Evolutionary conservation across 2,329 filamentous ascomycete genomes (phyloP), one percentile per base, ranked within the genome.

Genomic region (Arthroderma sp.): DNA sequence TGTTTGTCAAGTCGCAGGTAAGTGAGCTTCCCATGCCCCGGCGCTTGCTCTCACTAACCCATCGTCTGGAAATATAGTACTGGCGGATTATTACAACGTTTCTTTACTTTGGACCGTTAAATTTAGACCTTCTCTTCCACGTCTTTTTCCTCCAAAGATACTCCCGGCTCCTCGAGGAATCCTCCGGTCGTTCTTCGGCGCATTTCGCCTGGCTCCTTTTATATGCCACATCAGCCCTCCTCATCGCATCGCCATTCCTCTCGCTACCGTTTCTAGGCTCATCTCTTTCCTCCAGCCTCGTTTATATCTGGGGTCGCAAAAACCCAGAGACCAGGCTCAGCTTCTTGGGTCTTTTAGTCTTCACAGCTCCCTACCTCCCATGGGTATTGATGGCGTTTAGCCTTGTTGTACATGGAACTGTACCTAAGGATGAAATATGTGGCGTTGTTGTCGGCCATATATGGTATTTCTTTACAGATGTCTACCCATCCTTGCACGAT

Each of bases 111-210:
- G 91, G 91, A 2, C 88, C 89, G 2, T 79, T 96, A 52, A 91
- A 83, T 29, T 78, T 98, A 59, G 91, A 96, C 62, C 80, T 98
- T 36, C 74, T 96, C 54, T 96, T 95, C 71, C 89, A 96, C 64
- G 84, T 96, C 62, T 98, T 95, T 75, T 98, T 98, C 68, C 81
- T 95, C 47, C 88, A 95, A 62, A 83, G 91, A 46, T 98, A 98
- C 65, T 88, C 89, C 5, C 83, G 91, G 42, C 82, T 96, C 37
- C 78, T 98, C 39, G 91, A 98, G 66, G 89, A 96, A 65, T 87
- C 85, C 0, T 87, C 87, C n/a, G 85, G 87, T 36, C 79, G 85
- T 37, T 93, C 85, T 4, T 84, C 89, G 1, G 91, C 91, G 3
- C 83, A 93, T 59, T 98, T 95, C 69, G 87, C 87, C 4, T 98